phyloP scores from a whole-genome alignment of 2,329 filamentous ascomycete species.

The Mycosphaerella sp. region DNA sequence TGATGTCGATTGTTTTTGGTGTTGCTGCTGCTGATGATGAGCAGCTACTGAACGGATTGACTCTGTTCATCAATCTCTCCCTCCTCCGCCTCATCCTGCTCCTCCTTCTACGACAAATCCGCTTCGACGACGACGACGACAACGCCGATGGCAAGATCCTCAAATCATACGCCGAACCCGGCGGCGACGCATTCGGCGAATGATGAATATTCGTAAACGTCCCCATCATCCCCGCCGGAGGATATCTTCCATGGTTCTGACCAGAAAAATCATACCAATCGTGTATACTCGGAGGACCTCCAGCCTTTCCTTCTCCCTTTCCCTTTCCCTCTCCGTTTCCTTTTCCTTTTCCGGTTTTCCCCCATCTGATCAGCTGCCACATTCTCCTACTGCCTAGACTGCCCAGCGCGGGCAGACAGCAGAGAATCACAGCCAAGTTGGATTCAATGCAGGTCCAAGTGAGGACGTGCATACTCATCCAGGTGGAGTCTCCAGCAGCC shows the following conservation, averaged over 20 bases:
- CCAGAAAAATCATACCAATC: conserved; percentile 3
- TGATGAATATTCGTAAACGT: conserved; percentile 8
- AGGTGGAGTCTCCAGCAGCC: conserved; percentile 23
- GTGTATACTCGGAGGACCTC: not conserved
- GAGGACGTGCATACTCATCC: conserved; percentile 22
- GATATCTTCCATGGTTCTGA: conserved; percentile 3
- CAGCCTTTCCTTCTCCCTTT: not conserved
- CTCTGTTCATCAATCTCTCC: not conserved
- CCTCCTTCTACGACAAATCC: too few species aligned
- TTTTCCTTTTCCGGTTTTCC: too few species aligned
- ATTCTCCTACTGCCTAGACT: conserved; percentile 4
- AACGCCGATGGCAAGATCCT: not conserved
- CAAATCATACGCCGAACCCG: not conserved
- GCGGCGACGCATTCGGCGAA: conserved; percentile 7
- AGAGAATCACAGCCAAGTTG: conserved; percentile 26
- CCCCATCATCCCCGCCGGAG: conserved; percentile 3
- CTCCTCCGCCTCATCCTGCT: not conserved
- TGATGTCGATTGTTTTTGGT: conserved; percentile 11
- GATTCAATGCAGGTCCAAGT: conserved; percentile 29
- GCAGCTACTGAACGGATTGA: not conserved
- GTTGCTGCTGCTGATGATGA: not conserved
- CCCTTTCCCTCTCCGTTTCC: too few species aligned
- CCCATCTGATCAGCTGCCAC: too few species aligned
- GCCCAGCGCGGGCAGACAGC: conserved; percentile 26
- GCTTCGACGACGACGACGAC: too few species aligned